Conservation (phyloP, 225 moss, liverwort and hornwort genomes). For the Antitrichia curtipendula region DNA sequence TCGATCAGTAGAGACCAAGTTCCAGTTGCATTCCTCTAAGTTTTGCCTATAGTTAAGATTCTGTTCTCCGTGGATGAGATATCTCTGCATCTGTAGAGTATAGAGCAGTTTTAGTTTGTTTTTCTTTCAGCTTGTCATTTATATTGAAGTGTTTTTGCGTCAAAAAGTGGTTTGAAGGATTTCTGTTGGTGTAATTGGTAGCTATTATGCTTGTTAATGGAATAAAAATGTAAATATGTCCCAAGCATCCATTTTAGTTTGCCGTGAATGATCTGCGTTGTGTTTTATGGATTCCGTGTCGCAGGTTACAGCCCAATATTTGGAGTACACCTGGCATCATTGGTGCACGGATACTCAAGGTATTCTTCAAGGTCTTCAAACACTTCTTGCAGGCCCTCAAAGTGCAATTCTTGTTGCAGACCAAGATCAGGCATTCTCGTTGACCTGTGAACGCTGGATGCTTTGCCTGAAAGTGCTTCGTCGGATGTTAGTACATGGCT, state of each 20-base stretch:
- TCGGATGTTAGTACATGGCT: constrained; percentile 91
- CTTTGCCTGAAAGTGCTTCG: constrained; percentile 88
- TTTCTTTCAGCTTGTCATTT: neutral
- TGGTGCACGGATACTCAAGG: constrained; percentile 90
- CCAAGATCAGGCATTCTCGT: constrained; percentile 73
- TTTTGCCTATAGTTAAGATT: neutral
- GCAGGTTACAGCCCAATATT: constrained; percentile 93
- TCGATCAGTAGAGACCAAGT: neutral
- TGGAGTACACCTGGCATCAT: constrained; percentile 96
- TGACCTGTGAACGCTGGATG: constrained; percentile 98
- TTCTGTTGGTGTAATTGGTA: neutral
- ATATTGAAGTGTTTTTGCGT: neutral
- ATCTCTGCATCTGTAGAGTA: neutral
- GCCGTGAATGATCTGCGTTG: neutral
- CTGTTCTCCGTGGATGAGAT: neutral
- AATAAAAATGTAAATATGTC: neutral
- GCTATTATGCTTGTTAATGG: neutral
- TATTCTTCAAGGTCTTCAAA: constrained; percentile 81
- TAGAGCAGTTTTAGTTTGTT: neutral
- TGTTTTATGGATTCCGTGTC: constrained; percentile 13
- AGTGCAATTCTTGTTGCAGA: constrained; percentile 67
- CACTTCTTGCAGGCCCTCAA: constrained; percentile 59
- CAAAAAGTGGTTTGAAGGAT: neutral
- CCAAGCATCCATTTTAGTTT: neutral
- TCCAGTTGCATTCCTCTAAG: neutral